Evolutionary conservation across 108 stramenopile species (phyloP), one percentile per base, ranked within the genome.

Genomic region (Discostella pseudostelligera): DNA sequence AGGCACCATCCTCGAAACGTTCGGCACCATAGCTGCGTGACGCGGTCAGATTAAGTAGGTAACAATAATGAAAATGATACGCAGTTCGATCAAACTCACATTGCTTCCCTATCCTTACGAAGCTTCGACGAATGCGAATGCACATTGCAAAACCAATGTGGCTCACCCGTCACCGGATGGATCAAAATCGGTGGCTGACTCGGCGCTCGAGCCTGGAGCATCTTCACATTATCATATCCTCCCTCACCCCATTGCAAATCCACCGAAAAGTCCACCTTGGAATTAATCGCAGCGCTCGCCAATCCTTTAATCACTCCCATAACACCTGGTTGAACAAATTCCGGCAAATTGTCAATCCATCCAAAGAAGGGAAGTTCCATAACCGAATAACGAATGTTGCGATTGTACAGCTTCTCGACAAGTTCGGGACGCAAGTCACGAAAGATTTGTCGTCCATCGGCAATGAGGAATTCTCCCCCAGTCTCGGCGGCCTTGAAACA

Each of bases 141-240:
- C 16, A 95, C 90, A 70, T 95, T 92, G 63, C 90, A 95, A 77
- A 95, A 95, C 93, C 93, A 95, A 26, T 89, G 89, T 17, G 93
- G 89, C 50, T 90, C 93, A 29, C 87, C 86, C 12, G 90, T 87
- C 9, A 88, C 83, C 13, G 93, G 93, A 67, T 95, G 90, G 1
- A 80, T 36, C 16, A 95, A 87, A 75, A 92, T 89, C 1, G 93
- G 89, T 28, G 93, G 93, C 62, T 95, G 93, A 51, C 76, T 63
- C 4, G 90, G 90, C 14, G 93, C 90, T 7, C 90, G 72, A 24
- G 90, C 93, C 73, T 92, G 93, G 60, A 95, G 76, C 86, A 92
- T 87, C 58, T 74, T 69, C n/a, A 79, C 86, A 61, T 83, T 84
- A 74, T 92, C 93, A 62, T 95, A 92, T 58, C 85, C 93, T 24